These are phyloP conservation scores for Eucalyptus polybractea DNA, from an alignment of 345 rosid species.

Conservation along the genomic window DNA sequence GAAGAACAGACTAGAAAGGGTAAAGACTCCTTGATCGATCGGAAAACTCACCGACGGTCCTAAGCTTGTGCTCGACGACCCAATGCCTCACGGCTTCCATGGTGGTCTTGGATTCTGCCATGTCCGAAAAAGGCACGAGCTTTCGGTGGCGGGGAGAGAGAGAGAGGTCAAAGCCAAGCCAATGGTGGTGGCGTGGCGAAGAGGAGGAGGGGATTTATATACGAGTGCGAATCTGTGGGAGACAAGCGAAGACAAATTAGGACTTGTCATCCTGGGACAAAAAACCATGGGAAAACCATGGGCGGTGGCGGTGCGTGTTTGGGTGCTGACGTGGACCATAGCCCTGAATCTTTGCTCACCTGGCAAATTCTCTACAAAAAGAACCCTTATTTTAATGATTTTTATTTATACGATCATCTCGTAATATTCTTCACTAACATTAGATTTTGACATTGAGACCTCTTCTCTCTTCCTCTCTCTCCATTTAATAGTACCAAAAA, in stretches of 20 bases:
- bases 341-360: neutral
- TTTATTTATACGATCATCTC: neutral
- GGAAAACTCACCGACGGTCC: constrained; percentile 64
- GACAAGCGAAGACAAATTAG: neutral
- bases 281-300: neutral
- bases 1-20: neutral
- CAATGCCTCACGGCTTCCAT: constrained; percentile 58
- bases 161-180: neutral
- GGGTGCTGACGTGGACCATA: neutral
- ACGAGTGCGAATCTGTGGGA: neutral
- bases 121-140: neutral
- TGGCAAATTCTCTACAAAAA: neutral
- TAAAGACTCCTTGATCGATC: too few species aligned
- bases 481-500: neutral
- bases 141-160: neutral
- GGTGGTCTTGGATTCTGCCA: constrained; percentile 57
- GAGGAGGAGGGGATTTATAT: neutral
- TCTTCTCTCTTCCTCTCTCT: neutral
- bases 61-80: constrained; percentile 81
- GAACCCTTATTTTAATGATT: neutral
- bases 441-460: neutral
- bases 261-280: neutral
- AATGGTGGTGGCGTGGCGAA: neutral
- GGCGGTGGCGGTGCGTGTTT: neutral
- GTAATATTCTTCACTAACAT: neutral